These are phyloP conservation scores for Sordariomycetes sp. DNA, from an alignment of 2,329 filamentous ascomycete genomes.

Conservation along the genomic window DNA sequence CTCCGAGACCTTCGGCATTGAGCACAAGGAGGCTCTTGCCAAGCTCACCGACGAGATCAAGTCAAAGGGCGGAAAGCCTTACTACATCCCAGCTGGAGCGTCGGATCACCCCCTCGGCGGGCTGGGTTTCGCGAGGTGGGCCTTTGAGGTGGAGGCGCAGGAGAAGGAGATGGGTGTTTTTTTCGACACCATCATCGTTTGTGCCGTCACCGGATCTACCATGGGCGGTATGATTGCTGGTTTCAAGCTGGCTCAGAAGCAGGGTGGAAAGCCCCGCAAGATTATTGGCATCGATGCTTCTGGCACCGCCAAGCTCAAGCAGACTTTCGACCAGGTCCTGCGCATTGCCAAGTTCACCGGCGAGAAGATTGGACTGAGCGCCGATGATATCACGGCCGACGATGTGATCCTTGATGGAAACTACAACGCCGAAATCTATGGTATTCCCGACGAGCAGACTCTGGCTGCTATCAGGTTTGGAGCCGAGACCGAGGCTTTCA, in stretches of 20 bases:
- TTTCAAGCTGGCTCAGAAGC: slow-evolving; percentile 52
- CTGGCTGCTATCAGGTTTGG: slow-evolving; percentile 61
- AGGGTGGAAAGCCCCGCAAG: slow-evolving; percentile 34
- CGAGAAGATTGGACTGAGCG: slow-evolving; percentile 49
- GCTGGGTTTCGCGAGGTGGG: slow-evolving; percentile 62
- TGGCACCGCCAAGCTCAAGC: slow-evolving; percentile 35
- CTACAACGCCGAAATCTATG: slow-evolving; percentile 61
- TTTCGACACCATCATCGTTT: slow-evolving; percentile 61
- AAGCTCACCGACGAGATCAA: slow-evolving; percentile 44
- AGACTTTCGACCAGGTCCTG: slow-evolving; percentile 57
- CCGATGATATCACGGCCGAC: slow-evolving; percentile 48
- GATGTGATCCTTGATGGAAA: slow-evolving; percentile 53
- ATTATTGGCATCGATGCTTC: slow-evolving; percentile 56
- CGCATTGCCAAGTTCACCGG: slow-evolving; percentile 57
- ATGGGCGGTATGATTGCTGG: slow-evolving; percentile 65
- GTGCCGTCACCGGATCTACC: slow-evolving; percentile 62
- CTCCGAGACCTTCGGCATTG: slow-evolving; percentile 54
- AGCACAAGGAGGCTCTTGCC: slow-evolving; percentile 54
- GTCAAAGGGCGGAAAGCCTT: slow-evolving; percentile 48
- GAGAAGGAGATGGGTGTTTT: slow-evolving; percentile 52
- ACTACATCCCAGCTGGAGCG: slow-evolving; percentile 64
- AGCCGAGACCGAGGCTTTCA: slow-evolving; percentile 60
- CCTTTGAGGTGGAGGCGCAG: slow-evolving; percentile 57
- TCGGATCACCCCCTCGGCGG: slow-evolving; percentile 63
- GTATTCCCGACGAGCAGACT: slow-evolving; percentile 55